Evolutionary conservation across 1,284 basidiomycete genomes (phyloP), one percentile per base, ranked within the genome.

Genomic region (Ceratobasidium papillatum): DNA sequence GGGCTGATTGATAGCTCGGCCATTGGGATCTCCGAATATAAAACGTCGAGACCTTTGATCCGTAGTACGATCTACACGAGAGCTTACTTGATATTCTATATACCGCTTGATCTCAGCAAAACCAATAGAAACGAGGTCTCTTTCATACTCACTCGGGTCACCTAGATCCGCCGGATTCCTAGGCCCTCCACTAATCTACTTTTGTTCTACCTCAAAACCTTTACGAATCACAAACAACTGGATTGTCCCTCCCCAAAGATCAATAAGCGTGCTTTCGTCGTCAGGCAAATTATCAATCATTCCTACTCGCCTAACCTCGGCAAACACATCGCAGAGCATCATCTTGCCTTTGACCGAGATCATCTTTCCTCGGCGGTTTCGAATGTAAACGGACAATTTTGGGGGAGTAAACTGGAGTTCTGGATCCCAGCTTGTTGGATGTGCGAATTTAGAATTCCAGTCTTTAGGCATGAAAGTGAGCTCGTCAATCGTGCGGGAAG

Each of bases 341-440:
- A 41, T 71, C 25, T 58, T 51, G 22, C 30, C 17, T 19, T 41
- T 36, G 68, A 54, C 25, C 4, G 8, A 34, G 14, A 59, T 36
- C n/a, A 36, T 43, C 36, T 59, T 25, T 41, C n/a, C 32, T 4
- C 25, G n/a, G 54, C 22, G 27, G 17, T 17, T 54, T 38, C 32
- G 22, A 45, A 41, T 32, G 22, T 36, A 41, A 19, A 58, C 14
- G 14, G 41, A 38, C 7, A 54, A 17, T 14, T 27, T 56, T n/a
- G 61, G 45, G 4, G 61, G 61, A 22, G 25, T 3, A 30, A 45
- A 63, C 25, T 63, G 38, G 41, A 41, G 27, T 47, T 47, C 25
- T 14, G 61, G 61, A 38, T 63, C 61, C 61, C 61, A 63, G 25
- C 5, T 45, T 38, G 38, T 63, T 12, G 62, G 62, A 22, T 64